Conservation (phyloP, 2,329 filamentous ascomycete genomes). For the Intubia oerlemansii region DNA sequence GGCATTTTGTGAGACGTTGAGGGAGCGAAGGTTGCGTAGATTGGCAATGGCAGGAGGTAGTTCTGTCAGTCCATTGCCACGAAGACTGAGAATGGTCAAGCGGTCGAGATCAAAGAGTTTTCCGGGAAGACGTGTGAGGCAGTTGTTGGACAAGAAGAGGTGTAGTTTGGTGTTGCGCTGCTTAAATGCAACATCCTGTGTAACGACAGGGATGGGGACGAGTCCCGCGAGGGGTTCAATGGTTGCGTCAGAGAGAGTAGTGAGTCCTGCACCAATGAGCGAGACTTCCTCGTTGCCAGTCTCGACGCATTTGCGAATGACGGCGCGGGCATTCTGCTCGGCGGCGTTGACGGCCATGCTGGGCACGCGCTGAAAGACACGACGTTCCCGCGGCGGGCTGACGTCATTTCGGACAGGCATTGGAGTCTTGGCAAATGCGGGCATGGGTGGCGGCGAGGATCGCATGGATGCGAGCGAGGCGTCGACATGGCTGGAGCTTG, state of each 20-base stretch:
- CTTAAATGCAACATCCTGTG: conserved; percentile 35
- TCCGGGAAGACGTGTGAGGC: conserved; percentile 30
- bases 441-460: conserved; percentile 1
- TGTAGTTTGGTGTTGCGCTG: conserved; percentile 35
- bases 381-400: conserved; percentile 11
- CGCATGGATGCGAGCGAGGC: too few relatives aligned
- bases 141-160: conserved; percentile 39
- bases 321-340: conserved; percentile 23
- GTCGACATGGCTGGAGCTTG: too few relatives aligned
- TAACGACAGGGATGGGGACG: conserved; percentile 28
- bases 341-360: conserved; percentile 13
- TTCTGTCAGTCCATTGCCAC: conserved; percentile 38
- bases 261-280: conserved; percentile 20
- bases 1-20: conserved; percentile 45
- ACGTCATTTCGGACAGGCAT: too few relatives aligned
- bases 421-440: conserved; percentile 15
- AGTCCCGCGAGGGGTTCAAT: conserved; percentile 35
- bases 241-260: conserved; percentile 30
- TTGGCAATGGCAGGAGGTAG: conserved; percentile 37
- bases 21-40: conserved; percentile 33
- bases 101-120: conserved; percentile 39
- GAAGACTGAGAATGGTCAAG: conserved; percentile 43
- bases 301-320: conserved; percentile 33
- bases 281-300: conserved; percentile 33
- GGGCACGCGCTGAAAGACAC: conserved; percentile 10